phyloP scores from a whole-genome alignment of 441 rosid species.

The Arabidopsis hybrid region DNA sequence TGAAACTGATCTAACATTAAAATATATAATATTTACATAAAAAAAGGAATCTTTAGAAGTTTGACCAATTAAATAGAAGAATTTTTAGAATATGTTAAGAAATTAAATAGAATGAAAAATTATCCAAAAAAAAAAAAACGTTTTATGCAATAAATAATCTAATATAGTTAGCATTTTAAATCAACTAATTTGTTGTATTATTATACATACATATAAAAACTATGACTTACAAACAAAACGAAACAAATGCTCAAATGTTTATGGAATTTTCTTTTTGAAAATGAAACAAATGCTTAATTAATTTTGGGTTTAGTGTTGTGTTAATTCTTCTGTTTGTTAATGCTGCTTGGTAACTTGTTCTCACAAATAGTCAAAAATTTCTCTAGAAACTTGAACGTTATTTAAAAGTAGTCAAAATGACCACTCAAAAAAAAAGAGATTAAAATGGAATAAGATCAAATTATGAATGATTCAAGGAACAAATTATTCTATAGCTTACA shows the following conservation, averaged over 20 bases:
- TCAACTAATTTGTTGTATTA: background rate
- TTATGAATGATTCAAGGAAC: background rate
- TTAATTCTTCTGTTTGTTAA: background rate
- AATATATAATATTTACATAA: background rate
- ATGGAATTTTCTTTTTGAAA: background rate
- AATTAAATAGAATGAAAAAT: background rate
- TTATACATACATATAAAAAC: too few relatives aligned
- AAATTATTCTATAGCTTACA: slow-evolving; percentile 22
- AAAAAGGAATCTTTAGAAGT: background rate
- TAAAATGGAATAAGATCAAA: background rate
- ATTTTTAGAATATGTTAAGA: background rate
- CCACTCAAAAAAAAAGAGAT: background rate
- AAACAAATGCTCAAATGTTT: background rate
- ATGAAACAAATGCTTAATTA: background rate
- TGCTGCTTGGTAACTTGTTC: background rate
- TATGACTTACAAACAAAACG: background rate
- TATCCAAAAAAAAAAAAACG: too few relatives aligned
- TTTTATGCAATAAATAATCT: background rate
- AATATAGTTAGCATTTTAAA: background rate
- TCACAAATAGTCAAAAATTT: background rate
- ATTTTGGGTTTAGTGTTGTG: background rate
- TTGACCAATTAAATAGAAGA: background rate
- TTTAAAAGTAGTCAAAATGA: background rate
- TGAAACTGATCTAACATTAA: background rate
- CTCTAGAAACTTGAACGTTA: background rate